Conservation (phyloP, 306 rosid genomes). For the Myrica gale region DNA sequence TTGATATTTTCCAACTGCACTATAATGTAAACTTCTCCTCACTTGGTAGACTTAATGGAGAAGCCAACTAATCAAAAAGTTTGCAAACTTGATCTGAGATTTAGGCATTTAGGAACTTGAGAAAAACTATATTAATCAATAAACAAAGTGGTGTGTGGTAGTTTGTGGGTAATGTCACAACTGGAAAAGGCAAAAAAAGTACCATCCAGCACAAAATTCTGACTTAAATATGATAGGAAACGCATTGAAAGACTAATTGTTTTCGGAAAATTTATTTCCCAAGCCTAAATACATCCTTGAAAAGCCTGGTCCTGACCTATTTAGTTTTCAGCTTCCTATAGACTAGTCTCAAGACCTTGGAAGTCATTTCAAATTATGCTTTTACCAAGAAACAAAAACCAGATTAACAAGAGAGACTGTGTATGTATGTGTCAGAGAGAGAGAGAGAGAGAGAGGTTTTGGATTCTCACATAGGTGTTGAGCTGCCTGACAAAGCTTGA, state of each 20-base stretch:
- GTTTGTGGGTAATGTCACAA: background rate
- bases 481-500: constrained; percentile 87
- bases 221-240: background rate
- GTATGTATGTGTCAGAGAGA: background rate
- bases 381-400: background rate
- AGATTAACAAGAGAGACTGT: background rate
- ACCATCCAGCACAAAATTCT: background rate
- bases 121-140: background rate
- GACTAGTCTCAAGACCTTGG: background rate
- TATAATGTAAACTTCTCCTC: background rate
- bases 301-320: background rate
- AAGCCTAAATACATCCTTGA: background rate
- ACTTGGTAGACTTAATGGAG: no score
- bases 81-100: background rate
- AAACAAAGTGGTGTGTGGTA: background rate
- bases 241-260: background rate
- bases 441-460: background rate
- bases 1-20: background rate
- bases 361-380: background rate
- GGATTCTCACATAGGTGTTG: constrained; percentile 62
- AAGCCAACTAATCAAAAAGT: background rate
- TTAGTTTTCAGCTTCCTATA: no score
- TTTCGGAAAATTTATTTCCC: background rate
- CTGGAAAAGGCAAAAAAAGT: background rate
- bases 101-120: background rate